Evolutionary conservation across 306 rosid genomes (phyloP), one percentile per base, ranked within the genome.

Genomic region (Myrica gale): DNA sequence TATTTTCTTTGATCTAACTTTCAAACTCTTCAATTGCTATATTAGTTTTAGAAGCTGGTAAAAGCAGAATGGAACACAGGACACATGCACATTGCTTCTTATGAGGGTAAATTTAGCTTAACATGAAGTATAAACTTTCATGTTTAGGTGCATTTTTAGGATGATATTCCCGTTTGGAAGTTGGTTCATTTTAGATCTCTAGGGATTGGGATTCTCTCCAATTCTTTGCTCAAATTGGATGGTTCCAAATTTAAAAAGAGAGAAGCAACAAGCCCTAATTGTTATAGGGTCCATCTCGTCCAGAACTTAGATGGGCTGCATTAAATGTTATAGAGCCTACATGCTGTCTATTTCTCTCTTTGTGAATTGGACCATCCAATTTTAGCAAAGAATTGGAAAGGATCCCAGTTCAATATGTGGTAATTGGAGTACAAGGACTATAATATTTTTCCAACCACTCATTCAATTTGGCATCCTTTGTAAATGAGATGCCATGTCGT

Each of bases 11-110:
- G 32, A 26, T 65, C 42, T 65, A 63, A 42, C 32, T 42, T 65
- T 9, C 4, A 42, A 58, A 26, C 42, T 16, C 66, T 23, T 58
- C 20, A 26, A 23, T 58, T 65, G 20, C 37, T 65, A 3, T 0
- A 65, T 42, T 42, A 41, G 50, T 65, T 65, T 65, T 65, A 65
- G 68, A 61, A 65, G 21, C 5, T 65, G 50, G 50, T 65, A 17
- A 57, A 21, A n/a, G 47, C 21, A 65, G 48, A 65, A 65, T 42
- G 50, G 47, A n/a, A 42, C 50, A 65, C 8, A 21, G 46, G 21
- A 57, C 12, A 21, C 6, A 15, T 32, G 17, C 7, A 41, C 4
- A 42, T 39, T 63, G 62, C 62, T 56, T 56, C 47, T 39, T 58
- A 39, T 41, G 70, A 42, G 3, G 21, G 69, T 41, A 9, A 65